A percentile compares a stretch with the other conserved stretches of the same genome.
These are phyloP conservation scores for Choricystis sp. DNA, from an alignment of 139 green algal genomes.

Conservation along the genomic window DNA sequence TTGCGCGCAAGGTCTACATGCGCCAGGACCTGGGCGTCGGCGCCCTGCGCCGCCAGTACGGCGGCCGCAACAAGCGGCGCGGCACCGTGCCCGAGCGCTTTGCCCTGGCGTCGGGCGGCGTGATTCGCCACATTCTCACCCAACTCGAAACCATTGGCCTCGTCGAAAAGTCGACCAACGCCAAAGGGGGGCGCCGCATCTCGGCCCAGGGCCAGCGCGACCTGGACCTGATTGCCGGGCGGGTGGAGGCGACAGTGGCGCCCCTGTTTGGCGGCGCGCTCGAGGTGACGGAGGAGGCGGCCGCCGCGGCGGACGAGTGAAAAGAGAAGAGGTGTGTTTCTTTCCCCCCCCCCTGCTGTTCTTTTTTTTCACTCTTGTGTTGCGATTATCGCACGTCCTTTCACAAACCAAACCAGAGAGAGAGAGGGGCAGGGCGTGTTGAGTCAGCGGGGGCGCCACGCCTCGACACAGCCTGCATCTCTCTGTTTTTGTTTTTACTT, in stretches of 20 bases:
- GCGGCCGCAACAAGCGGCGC: conserved; percentile 48
- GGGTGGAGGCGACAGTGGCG: neutral
- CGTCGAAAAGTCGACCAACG: conserved; percentile 36
- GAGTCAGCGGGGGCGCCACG: too few relatives aligned
- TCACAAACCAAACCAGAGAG: too few relatives aligned
- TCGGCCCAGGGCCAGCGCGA: conserved; percentile 52
- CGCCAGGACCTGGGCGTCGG: conserved; percentile 78
- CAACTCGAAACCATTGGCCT: conserved; percentile 36
- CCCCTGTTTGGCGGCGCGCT: neutral
- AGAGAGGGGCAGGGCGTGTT: too few relatives aligned
- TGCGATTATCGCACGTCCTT: too few relatives aligned
- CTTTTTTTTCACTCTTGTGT: neutral
- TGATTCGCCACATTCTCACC: conserved; percentile 36
- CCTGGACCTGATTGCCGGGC: conserved; percentile 26
- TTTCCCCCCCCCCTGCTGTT: neutral
- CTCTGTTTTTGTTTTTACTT: too few relatives aligned
- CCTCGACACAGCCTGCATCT: too few relatives aligned
- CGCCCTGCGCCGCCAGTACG: conserved; percentile 74
- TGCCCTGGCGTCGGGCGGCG: conserved; percentile 48
- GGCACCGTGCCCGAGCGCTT: conserved; percentile 36
- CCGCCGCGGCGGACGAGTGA: neutral
- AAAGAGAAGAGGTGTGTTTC: neutral
- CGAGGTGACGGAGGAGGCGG: neutral
- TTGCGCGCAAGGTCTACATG: conserved; percentile 89
- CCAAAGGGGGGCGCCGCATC: conserved; percentile 73